phyloP scores from a whole-genome alignment of 495 filamentous ascomycete species.

The Talaromyces borbonicus region DNA sequence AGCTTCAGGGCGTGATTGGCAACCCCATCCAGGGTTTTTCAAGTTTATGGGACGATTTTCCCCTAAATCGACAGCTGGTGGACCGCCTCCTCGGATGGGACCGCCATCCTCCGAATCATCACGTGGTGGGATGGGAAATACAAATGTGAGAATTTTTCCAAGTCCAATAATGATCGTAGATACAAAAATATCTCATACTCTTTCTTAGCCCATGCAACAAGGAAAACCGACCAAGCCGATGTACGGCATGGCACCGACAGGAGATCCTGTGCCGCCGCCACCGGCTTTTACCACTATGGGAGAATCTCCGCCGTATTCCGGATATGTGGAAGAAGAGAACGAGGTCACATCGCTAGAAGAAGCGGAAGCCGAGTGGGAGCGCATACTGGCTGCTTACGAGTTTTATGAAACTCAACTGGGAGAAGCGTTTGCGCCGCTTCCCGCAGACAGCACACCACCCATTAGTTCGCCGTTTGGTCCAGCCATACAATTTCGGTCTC shows the following conservation, averaged over 20 bases:
- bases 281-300: constrained; percentile 25
- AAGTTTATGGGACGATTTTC: constrained; percentile 34
- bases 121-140: not conserved
- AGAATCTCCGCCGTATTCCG: constrained; percentile 10
- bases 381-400: constrained; percentile 60
- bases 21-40: constrained; percentile 42
- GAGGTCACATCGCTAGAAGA: constrained; percentile 52
- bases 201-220: too few relatives aligned
- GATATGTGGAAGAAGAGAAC: constrained; percentile 26
- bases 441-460: constrained; percentile 54
- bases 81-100: constrained; percentile 14
- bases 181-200: too few relatives aligned
- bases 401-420: constrained; percentile 57
- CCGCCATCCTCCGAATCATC: not conserved
- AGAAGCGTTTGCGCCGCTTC: constrained; percentile 66
- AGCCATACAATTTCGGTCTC: constrained; percentile 73
- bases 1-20: constrained; percentile 46
- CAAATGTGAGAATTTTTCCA: constrained; percentile 11
- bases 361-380: constrained; percentile 71
- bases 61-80: constrained; percentile 11
- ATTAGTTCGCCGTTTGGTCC: constrained; percentile 71
- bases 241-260: constrained; percentile 45
- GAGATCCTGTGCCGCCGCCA: constrained; percentile 29
- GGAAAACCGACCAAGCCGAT: too few relatives aligned
- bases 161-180: too few relatives aligned